Base-by-base conservation (phyloP, 1,284 basidiomycete species). In the Ceratobasidium papillatum region DNA sequence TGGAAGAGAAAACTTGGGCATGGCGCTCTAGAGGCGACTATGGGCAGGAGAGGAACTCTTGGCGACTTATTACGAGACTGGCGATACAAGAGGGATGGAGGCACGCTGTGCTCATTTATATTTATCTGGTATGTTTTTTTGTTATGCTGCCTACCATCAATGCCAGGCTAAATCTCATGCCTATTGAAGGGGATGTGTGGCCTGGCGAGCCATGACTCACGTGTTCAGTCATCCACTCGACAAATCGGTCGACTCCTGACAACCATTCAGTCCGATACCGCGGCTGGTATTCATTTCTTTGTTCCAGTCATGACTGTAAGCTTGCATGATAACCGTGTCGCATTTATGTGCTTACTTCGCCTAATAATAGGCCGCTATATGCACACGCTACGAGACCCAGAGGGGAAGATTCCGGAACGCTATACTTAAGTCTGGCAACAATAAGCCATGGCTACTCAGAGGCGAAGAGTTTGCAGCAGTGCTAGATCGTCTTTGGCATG, bases 401-500 rank as follows among this genome's bases (percentile, higher is more conserved):
- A 19, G 61, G 12, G 34, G 7, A 11, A 14, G 22, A 3, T 47
- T 63, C 25, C 61, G 27, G 14, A 1, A 19, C 19, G 61, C 41
- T 3, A 45, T 63, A 8, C 11, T 30, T 7, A n/a, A 47, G 2
- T 3, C 41, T 17, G 61, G 61, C 14, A 41, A 71, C 4, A 59
- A 45, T n/a, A 58, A 56, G 30, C 9, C 34, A 17, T 71, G 68
- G 68, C 27, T 71, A 12, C 45, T 71, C 25, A 32, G 17, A 22
- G 30, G 43, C 30, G 43, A 8, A 7, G 36, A 45, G 7, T 41
- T 61, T 47, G 30, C 32, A 11, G 22, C 34, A n/a, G 43, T 71
- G 19, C 43, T 71, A 3, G 68, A 71, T 9, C 54, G 58, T 11
- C 34, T 71, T n/a, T 71, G 68, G 68, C 56, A 45, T 34, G 56